Percentiles rank a stretch among this genome's conserved stretches.
These are phyloP conservation scores for Cystobasidium onofrii DNA, from an alignment of 768 basidiomycete genomes.

Conservation along the genomic window DNA sequence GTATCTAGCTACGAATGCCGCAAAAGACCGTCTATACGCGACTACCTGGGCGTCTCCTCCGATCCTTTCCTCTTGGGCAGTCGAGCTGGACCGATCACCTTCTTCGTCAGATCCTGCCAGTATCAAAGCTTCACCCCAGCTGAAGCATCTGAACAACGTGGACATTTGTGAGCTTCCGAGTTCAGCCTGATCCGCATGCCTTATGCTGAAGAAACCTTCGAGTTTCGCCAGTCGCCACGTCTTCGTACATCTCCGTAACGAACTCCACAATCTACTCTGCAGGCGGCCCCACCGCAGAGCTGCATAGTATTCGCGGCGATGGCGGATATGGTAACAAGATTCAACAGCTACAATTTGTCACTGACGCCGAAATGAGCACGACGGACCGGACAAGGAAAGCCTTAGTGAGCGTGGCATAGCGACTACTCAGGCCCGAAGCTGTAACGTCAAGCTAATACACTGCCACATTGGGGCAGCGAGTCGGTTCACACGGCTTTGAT, in stretches of 20 bases:
- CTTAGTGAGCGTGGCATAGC: no score
- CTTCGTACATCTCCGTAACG: conserved; percentile 28
- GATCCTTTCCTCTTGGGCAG: conserved; percentile 24
- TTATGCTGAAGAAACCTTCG: neutral
- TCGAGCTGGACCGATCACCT: conserved; percentile 1
- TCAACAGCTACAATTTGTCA: conserved; percentile 25
- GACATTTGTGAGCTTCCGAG: neutral
- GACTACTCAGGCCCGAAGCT: no score
- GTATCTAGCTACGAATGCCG: conserved; percentile 23
- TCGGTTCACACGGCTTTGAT: conserved; percentile 32
- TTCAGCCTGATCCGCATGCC: neutral
- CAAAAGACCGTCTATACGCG: conserved; percentile 20
- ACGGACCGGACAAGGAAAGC: conserved; percentile 31
- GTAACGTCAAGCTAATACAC: no score
- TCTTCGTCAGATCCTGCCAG: conserved; percentile 5
- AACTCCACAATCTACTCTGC: conserved; percentile 22
- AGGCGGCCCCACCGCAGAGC: conserved; percentile 27
- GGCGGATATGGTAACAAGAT: conserved; percentile 25
- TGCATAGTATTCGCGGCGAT: conserved; percentile 14
- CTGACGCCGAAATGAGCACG: conserved; percentile 16
- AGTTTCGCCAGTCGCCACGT: conserved; percentile 13
- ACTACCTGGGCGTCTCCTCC: conserved; percentile 32
- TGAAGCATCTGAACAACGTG: conserved; percentile 16
- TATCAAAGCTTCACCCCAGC: neutral
- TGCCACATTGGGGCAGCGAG: no score